Evolutionary conservation across 768 basidiomycete species (phyloP), one percentile per base, ranked within the genome.

Genomic region (Agaricus subrufescens): DNA sequence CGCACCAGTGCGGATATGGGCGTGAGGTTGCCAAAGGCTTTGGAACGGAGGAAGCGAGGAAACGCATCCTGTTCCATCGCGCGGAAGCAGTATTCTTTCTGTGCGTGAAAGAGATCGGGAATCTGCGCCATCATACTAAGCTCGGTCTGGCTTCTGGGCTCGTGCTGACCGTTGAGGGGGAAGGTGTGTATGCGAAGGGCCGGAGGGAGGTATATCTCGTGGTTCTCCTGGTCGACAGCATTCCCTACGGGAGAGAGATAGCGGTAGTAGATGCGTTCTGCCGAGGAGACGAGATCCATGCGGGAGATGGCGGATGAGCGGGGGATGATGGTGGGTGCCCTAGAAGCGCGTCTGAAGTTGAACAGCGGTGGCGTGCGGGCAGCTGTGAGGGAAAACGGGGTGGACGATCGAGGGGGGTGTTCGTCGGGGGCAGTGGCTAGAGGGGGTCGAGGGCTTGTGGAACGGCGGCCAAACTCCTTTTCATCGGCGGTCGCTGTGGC

Each of bases 21-120:
- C 2, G 97, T 98, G 52, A 99, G 74, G 70, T 98, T 99, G 29
- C 94, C 93, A 66, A 98, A 98, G n/a, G 95, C 95, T 73, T 98
- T 99, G 2, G 92, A 87, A 57, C 97, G 82, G 47, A 99, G 76
- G 80, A 99, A 98, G 4, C 96, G 82, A 43, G 91, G 92, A 74
- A 91, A 94, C 15, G 91, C 92, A 61, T 94, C 91, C 71, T 95
- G 92, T 65, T 97, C 94, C 87, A 98, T 94, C 0, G 92, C 91
- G 46, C 90, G 83, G 80, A 94, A 96, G 67, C 93, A 92, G 66
- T 96, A 97, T 66, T 97, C 94, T 75, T 98, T 98, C 75, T 98
- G 96, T 0, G 86, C 76, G 67, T 98, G 93, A 77, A 97, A 98
- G 76, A 98, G 89, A 68, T 99, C 97, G 12, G 97, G 97, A 46